phyloP scores from a whole-genome alignment of 2,329 filamentous ascomycete species.

The Coniella vitis region DNA sequence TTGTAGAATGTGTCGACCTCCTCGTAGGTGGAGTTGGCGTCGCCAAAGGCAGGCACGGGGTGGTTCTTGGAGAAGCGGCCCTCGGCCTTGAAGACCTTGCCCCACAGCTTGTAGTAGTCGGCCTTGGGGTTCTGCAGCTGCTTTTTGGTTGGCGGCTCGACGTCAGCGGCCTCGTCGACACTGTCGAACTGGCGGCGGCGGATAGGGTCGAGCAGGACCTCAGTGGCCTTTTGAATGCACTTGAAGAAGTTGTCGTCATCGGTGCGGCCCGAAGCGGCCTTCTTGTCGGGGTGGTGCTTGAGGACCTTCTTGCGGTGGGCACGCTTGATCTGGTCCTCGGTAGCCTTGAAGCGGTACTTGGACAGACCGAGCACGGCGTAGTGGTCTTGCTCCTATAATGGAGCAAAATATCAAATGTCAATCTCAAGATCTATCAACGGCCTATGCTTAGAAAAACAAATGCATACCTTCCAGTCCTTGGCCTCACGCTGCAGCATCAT shows the following conservation, averaged over 20 bases:
- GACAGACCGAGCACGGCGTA: slow-evolving; percentile 92
- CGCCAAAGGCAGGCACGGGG: slow-evolving; percentile 80
- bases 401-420: neutral
- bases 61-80: slow-evolving; percentile 86
- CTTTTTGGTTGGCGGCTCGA: slow-evolving; percentile 91
- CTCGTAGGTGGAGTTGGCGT: slow-evolving; percentile 77
- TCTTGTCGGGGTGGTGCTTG: slow-evolving; percentile 98
- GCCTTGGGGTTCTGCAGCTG: slow-evolving; percentile 69
- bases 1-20: slow-evolving; percentile 97
- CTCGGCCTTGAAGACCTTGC: slow-evolving; percentile 83
- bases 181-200: slow-evolving; percentile 95
- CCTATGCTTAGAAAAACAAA: neutral
- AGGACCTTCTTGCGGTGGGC: slow-evolving; percentile 99
- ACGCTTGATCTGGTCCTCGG: slow-evolving; percentile 97
- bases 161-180: slow-evolving; percentile 87
- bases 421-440: too few species aligned
- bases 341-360: slow-evolving; percentile 87
- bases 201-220: slow-evolving; percentile 84
- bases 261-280: slow-evolving; percentile 76
- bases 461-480: slow-evolving; percentile 95
- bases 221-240: slow-evolving; percentile 97
- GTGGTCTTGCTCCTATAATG: slow-evolving; percentile 79
- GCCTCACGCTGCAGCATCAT: slow-evolving; percentile 88
- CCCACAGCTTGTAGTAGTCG: slow-evolving; percentile 87
- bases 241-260: slow-evolving; percentile 99